Conservation (phyloP, 441 rosid species). For the Isatis lusitanica region DNA sequence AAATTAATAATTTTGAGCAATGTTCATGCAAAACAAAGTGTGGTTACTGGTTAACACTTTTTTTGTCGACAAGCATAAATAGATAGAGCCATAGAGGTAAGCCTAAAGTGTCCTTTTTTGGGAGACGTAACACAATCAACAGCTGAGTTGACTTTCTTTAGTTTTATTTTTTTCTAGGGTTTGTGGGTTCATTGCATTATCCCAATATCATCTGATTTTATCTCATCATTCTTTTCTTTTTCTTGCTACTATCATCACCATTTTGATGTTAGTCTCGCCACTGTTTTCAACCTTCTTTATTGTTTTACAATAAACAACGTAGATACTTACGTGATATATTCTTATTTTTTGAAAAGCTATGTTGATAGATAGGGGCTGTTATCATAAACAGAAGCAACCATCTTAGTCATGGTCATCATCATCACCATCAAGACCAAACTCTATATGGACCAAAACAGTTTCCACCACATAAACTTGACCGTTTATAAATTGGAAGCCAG, state of each 20-base stretch:
- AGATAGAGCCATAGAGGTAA: too few species aligned
- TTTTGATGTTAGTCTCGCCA: constrained; percentile 32
- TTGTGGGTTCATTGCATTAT: constrained; percentile 34
- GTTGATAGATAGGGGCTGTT: constrained; percentile 27
- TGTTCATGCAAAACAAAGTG: constrained; percentile 15
- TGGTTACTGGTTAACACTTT: background rate
- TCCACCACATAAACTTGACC: constrained; percentile 29
- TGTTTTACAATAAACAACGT: background rate
- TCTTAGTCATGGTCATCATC: constrained; percentile 35
- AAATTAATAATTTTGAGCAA: background rate
- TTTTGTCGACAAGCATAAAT: constrained; percentile 20
- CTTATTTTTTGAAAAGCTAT: background rate
- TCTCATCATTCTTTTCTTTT: background rate
- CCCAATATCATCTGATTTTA: constrained; percentile 28
- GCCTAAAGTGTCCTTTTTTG: constrained; percentile 21
- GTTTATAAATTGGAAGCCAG: constrained; percentile 33
- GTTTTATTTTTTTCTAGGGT: constrained; percentile 15
- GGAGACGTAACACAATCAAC: constrained; percentile 27
- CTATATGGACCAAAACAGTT: constrained; percentile 21
- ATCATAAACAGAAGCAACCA: constrained; percentile 31
- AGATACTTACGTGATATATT: constrained; percentile 20
- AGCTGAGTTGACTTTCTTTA: constrained; percentile 28
- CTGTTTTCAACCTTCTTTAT: constrained; percentile 11
- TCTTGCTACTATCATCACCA: constrained; percentile 31
- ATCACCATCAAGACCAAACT: constrained; percentile 23